Evolutionary conservation across 352 stramenopile genomes (phyloP).

Genomic region (Vaucheria bursata): DNA sequence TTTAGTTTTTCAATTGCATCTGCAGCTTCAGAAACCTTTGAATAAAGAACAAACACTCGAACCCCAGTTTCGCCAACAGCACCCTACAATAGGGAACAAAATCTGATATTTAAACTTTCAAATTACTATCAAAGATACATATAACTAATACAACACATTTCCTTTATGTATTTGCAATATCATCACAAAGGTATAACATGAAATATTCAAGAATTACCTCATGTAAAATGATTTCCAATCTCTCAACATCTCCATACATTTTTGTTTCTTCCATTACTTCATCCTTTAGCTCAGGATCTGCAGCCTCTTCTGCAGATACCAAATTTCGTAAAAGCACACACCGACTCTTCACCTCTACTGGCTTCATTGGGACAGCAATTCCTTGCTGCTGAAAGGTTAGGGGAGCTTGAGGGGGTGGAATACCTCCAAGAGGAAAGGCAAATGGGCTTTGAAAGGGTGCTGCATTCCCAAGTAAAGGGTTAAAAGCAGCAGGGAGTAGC

Average conservation of each 20-base stretch:
- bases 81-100: neutral
- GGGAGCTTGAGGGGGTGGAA: too few species aligned
- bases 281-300: neutral
- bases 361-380: constrained; percentile 7
- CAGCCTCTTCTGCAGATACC: neutral
- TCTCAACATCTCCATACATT: neutral
- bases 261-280: neutral
- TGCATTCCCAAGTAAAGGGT: too few species aligned
- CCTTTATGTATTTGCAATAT: too few species aligned
- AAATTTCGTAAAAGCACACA: neutral
- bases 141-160: too few species aligned
- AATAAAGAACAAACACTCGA: neutral
- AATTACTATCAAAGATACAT: too few species aligned
- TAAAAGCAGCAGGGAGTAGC: too few species aligned
- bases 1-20: neutral
- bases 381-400: too few species aligned
- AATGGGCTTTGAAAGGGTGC: too few species aligned
- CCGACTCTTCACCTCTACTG: neutral
- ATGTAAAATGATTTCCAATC: neutral
- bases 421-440: too few species aligned
- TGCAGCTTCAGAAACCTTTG: neutral
- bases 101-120: too few species aligned
- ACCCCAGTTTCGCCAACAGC: neutral
- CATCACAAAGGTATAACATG: too few species aligned
- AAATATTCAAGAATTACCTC: too few species aligned